Evolutionary conservation across 352 stramenopile genomes (phyloP), one percentile per base, ranked within the genome.

Genomic region (Pythium sp.): DNA sequence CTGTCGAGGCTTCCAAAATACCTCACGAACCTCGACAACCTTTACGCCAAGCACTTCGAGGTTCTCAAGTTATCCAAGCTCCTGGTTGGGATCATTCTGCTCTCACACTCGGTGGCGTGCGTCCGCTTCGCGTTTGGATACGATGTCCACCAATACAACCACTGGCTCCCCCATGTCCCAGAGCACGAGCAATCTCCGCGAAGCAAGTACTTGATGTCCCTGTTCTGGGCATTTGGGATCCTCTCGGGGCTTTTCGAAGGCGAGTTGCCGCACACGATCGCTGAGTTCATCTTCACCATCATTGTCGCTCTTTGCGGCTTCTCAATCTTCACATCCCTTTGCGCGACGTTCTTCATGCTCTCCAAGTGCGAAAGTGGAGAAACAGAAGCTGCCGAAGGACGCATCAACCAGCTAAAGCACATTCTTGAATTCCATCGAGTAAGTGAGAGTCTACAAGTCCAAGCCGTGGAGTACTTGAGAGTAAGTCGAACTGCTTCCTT

Each of bases 351-450:
- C 56, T 94, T 94, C 64, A 87, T 90, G 49, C 81, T 92, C 32
- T 94, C 86, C 30, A 91, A 91, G 63, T 92, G 86, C 41, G 78
- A 92, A 69, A 90, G 82, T 51, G 82, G 85, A 2, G 79, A 84
- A 12, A 74, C 73, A 0, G 86, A 92, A 62, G 73, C 75, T 0
- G 80, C 82, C 0, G 82, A 91, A 36, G 86, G 82, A 5, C 71
- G 78, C 18, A 89, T 91, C 62, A 91, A 92, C 38, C 86, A 94
- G 32, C 77, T 94, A 4, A 80, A 87, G 28, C 84, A 92, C 62
- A 66, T 92, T 41, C 72, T 92, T 2, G 86, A 73, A 0, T 94
- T 92, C 30, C 84, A 94, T 49, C 73, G 68, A 14, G 82, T 94
- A 1, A 81, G 79, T 5, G 79, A 87, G 24, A 59, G 70, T 9